Percentiles rank a stretch among this genome's conserved stretches.
Evolutionary conservation across 2,329 filamentous ascomycete genomes (phyloP).

Genomic region (Pseudogymnoascus destructans): DNA sequence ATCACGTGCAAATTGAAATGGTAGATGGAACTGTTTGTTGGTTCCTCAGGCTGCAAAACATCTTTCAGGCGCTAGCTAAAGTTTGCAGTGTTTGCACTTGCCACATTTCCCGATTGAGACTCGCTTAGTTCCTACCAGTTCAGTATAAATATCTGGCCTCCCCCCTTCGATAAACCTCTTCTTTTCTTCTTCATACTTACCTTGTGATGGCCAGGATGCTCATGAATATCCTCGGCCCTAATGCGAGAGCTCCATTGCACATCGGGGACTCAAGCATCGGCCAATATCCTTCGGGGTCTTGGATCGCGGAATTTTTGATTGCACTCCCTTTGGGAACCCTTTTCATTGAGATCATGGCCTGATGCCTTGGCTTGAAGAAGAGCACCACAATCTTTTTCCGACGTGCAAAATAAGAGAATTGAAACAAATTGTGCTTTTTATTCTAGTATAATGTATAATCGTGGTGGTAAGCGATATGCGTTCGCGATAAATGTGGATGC

Average conservation of each 20-base stretch:
- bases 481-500: too few relatives aligned
- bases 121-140: constrained; percentile 4
- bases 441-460: not conserved
- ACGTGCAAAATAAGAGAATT: not conserved
- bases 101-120: not conserved
- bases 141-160: not conserved
- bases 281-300: constrained; percentile 37
- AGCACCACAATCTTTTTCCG: not conserved
- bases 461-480: too few relatives aligned
- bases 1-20: not conserved
- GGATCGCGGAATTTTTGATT: constrained; percentile 38
- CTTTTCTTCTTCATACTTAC: constrained; percentile 18
- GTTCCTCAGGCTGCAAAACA: not conserved
- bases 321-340: constrained; percentile 20
- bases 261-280: constrained; percentile 35
- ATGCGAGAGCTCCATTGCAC: constrained; percentile 39
- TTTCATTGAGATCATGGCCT: constrained; percentile 19
- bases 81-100: constrained; percentile 6
- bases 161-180: constrained; percentile 9
- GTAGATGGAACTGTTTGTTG: not conserved
- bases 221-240: constrained; percentile 24
- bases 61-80: not conserved
- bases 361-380: constrained; percentile 17
- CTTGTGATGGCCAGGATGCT: constrained; percentile 14
- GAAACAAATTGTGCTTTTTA: not conserved